Conservation (phyloP, 352 stramenopile genomes). For the Peronosclerospora sorghi region DNA sequence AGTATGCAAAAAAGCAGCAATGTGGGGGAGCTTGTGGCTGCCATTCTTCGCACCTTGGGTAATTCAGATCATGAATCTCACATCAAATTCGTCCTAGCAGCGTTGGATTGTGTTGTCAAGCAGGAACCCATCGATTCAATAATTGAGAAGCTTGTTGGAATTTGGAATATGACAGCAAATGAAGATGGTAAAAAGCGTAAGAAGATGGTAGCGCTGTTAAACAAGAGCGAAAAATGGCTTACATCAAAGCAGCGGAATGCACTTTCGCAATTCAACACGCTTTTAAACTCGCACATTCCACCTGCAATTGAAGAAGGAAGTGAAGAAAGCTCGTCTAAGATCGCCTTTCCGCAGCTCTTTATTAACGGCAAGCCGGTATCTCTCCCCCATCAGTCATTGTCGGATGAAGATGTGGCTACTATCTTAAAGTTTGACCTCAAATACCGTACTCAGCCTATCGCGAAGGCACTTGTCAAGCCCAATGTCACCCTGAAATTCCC, state of each 20-base stretch:
- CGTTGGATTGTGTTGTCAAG: constrained; percentile 42
- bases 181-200: constrained; percentile 13
- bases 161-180: constrained; percentile 23
- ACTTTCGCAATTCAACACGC: constrained; percentile 30
- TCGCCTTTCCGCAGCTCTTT: constrained; percentile 31
- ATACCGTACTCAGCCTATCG: constrained; percentile 54
- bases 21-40: constrained; percentile 34
- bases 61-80: constrained; percentile 44
- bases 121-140: constrained; percentile 35
- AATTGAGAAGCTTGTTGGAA: constrained; percentile 35
- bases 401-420: constrained; percentile 46
- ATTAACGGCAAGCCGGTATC: constrained; percentile 62
- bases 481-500: constrained; percentile 29
- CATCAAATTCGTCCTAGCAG: constrained; percentile 45
- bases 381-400: constrained; percentile 39
- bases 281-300: constrained; percentile 29
- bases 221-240: constrained; percentile 18
- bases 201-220: constrained; percentile 14
- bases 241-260: constrained; percentile 13
- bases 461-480: constrained; percentile 60
- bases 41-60: constrained; percentile 38
- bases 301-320: constrained; percentile 10
- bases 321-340: constrained; percentile 6
- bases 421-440: constrained; percentile 63
- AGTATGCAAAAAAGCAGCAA: not conserved